Percentiles rank a stretch among this genome's conserved stretches.
Evolutionary conservation across 805 yeast species (phyloP).

Genomic region (Dipodascus albidus): DNA sequence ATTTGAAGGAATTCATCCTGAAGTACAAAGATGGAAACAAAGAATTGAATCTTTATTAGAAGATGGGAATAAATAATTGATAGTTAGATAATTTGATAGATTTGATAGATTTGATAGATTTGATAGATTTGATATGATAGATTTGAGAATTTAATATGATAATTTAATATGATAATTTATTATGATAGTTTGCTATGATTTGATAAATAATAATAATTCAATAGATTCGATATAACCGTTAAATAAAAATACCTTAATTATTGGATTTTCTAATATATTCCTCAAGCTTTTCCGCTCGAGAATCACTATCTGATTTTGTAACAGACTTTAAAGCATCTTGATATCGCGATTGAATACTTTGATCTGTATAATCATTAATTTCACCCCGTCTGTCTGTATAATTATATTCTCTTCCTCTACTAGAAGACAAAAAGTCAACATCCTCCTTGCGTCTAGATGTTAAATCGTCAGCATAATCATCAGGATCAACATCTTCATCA

Average conservation of each 20-base stretch:
- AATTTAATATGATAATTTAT: too few relatives aligned
- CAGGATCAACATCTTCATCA: constrained; percentile 28
- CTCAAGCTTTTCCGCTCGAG: constrained; percentile 11
- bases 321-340: constrained; percentile 44
- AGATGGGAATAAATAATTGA: background rate
- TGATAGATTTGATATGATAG: too few relatives aligned
- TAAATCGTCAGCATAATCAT: constrained; percentile 28
- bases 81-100: too few relatives aligned
- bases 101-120: too few relatives aligned
- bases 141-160: too few relatives aligned
- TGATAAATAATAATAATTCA: too few relatives aligned
- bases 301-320: constrained; percentile 12
- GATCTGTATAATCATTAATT: constrained; percentile 13
- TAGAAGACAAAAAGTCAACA: constrained; percentile 19
- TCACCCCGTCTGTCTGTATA: constrained; percentile 13
- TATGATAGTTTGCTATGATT: too few relatives aligned
- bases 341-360: constrained; percentile 53
- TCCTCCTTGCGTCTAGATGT: constrained; percentile 16
- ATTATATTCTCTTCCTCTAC: constrained; percentile 11
- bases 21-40: background rate
- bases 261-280: constrained; percentile 5
- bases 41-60: background rate
- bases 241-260: background rate
- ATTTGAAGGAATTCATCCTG: constrained; percentile 14
- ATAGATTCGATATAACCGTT: background rate